These are phyloP conservation scores for Cerioporus squamosus DNA, from an alignment of 1,284 basidiomycete genomes.

Conservation along the genomic window DNA sequence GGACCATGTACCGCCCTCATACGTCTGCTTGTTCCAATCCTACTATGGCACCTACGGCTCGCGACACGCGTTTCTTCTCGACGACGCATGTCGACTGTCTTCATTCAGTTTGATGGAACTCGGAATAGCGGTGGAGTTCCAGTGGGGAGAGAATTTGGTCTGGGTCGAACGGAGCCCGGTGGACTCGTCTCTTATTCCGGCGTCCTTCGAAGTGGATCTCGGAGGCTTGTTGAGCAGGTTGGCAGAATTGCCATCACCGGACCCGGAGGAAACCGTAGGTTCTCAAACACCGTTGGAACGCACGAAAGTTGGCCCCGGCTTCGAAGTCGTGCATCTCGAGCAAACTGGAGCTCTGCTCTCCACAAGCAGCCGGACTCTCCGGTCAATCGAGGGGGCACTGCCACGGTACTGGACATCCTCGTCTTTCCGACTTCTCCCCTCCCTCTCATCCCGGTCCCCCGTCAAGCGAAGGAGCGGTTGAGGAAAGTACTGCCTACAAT, in stretches of 20 bases:
- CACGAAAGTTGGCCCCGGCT: no score
- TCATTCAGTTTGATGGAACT: slow-evolving; percentile 14
- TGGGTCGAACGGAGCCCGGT: slow-evolving; percentile 4
- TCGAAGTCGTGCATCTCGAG: slow-evolving; percentile 1
- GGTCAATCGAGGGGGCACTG: neutral
- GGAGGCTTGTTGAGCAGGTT: neutral
- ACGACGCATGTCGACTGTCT: slow-evolving; percentile 6
- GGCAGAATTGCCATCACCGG: neutral
- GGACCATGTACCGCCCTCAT: slow-evolving; percentile 1
- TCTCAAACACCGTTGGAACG: no score
- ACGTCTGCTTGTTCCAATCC: slow-evolving; percentile 8
- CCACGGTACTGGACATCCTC: neutral
- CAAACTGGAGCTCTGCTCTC: slow-evolving; percentile 9
- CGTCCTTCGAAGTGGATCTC: neutral
- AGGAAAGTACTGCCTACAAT: slow-evolving; percentile 50
- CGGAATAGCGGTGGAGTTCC: neutral
- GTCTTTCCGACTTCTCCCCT: slow-evolving; percentile 49
- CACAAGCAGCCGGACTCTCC: neutral
- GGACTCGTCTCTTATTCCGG: neutral
- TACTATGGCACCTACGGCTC: slow-evolving; percentile 15
- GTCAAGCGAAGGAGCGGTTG: slow-evolving; percentile 52
- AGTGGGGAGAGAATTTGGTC: neutral
- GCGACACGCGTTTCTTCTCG: slow-evolving; percentile 15
- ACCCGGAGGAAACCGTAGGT: no score
- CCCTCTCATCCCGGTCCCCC: slow-evolving; percentile 54